These are phyloP conservation scores for Penicillium soppii DNA, from an alignment of 495 filamentous ascomycete species.

Conservation along the genomic window DNA sequence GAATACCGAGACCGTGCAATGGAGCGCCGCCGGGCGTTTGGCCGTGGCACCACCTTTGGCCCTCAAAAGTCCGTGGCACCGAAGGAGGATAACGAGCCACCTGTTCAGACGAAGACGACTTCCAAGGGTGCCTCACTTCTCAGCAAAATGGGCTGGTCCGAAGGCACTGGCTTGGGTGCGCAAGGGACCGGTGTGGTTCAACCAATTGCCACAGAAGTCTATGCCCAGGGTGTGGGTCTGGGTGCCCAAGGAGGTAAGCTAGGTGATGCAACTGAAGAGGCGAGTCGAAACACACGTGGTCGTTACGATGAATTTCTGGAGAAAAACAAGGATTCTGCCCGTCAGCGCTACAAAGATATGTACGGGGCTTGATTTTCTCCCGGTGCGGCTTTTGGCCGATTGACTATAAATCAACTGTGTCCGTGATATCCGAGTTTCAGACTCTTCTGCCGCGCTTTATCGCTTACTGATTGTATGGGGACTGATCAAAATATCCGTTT, in stretches of 20 bases:
- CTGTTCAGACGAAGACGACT: conserved; percentile 40
- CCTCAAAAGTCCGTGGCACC: conserved; percentile 28
- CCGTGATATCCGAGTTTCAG: neutral
- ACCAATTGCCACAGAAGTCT: conserved; percentile 75
- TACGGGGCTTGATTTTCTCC: conserved; percentile 12
- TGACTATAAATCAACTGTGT: neutral
- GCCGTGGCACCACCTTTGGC: conserved; percentile 55
- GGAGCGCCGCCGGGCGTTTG: conserved; percentile 75
- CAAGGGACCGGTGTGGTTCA: conserved; percentile 74
- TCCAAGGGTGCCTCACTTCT: conserved; percentile 87
- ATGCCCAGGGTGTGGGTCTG: conserved; percentile 79
- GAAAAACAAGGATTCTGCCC: conserved; percentile 75
- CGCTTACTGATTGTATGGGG: too few relatives aligned
- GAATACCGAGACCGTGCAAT: conserved; percentile 82
- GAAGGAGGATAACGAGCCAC: conserved; percentile 32
- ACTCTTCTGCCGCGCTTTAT: too few relatives aligned
- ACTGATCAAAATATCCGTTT: too few relatives aligned
- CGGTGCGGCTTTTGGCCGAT: neutral
- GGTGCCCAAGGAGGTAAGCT: conserved; percentile 81
- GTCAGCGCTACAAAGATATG: conserved; percentile 73
- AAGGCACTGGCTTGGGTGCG: conserved; percentile 77
- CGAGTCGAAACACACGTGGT: conserved; percentile 66
- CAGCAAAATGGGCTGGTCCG: conserved; percentile 88
- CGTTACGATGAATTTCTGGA: conserved; percentile 73
- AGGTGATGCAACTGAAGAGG: conserved; percentile 82